Conservation (phyloP, 257 asterid genomes). For the Rauvolfia tetraphylla region DNA sequence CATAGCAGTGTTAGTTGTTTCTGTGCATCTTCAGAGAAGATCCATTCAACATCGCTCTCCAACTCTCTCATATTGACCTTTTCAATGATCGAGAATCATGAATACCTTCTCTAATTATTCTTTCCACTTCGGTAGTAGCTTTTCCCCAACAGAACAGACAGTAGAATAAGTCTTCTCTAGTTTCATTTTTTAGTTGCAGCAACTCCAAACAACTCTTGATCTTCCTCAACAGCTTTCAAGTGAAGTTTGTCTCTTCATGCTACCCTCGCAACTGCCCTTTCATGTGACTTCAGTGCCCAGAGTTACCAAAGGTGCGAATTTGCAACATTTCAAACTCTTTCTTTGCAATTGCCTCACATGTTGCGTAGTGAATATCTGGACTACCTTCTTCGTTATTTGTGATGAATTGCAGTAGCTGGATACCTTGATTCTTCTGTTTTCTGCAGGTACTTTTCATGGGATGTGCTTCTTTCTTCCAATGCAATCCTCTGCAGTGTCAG, state of each 20-base stretch:
- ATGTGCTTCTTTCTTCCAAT: not conserved
- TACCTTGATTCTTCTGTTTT: not conserved
- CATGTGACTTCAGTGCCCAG: not conserved
- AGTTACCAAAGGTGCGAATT: not conserved
- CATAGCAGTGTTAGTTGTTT: not conserved
- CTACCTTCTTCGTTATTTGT: not conserved
- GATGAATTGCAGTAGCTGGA: not conserved
- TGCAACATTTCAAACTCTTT: not conserved
- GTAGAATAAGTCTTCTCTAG: constrained; percentile 1
- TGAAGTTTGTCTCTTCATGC: constrained; percentile 11
- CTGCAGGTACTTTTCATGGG: not conserved
- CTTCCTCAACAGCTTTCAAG: constrained; percentile 18
- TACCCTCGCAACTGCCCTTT: not conserved
- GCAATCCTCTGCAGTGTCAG: not conserved
- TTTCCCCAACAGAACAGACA: not conserved
- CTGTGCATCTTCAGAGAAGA: constrained; percentile 6
- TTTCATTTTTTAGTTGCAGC: constrained; percentile 36
- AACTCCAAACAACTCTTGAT: constrained; percentile 42
- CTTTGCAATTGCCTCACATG: too few species aligned
- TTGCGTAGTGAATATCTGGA: not conserved
- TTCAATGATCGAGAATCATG: not conserved
- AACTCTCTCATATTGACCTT: not conserved
- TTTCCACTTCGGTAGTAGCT: not conserved
- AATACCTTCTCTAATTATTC: not conserved
- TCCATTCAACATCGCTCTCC: not conserved